phyloP scores from a whole-genome alignment of 352 stramenopile genomes.

The Blastocystis sp. region DNA sequence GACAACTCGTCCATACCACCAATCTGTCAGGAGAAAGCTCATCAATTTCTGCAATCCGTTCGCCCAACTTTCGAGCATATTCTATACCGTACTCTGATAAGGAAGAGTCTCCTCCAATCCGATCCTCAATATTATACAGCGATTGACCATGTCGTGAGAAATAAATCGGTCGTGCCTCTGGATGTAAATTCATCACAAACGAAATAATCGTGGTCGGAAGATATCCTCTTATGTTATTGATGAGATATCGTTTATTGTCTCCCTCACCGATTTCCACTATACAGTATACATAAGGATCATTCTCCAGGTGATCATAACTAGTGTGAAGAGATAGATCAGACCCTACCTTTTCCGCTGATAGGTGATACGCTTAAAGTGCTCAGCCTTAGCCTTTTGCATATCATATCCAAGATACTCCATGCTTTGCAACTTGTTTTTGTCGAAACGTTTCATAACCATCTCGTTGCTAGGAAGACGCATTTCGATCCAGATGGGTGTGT shows the following conservation, averaged over 20 bases:
- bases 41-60: neutral
- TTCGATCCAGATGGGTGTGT: slow-evolving; percentile 57
- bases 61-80: slow-evolving; percentile 36
- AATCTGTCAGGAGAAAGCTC: slow-evolving; percentile 17
- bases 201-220: slow-evolving; percentile 59
- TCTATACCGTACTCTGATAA: slow-evolving; percentile 69
- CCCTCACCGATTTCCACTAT: slow-evolving; percentile 54
- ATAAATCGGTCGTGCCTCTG: slow-evolving; percentile 87
- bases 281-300: slow-evolving; percentile 50
- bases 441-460: slow-evolving; percentile 42
- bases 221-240: slow-evolving; percentile 62
- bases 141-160: slow-evolving; percentile 91
- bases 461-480: slow-evolving; percentile 51
- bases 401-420: slow-evolving; percentile 60
- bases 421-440: slow-evolving; percentile 47
- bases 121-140: slow-evolving; percentile 91
- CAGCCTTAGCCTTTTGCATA: slow-evolving; percentile 20
- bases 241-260: slow-evolving; percentile 50
- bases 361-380: slow-evolving; percentile 57
- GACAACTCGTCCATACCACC: slow-evolving; percentile 89
- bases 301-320: slow-evolving; percentile 50
- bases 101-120: slow-evolving; percentile 90
- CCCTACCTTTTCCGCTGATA: neutral
- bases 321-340: neutral
- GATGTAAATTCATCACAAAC: slow-evolving; percentile 86